Evolutionary conservation across 768 basidiomycete species (phyloP).

Genomic region (Lactarius sp.): DNA sequence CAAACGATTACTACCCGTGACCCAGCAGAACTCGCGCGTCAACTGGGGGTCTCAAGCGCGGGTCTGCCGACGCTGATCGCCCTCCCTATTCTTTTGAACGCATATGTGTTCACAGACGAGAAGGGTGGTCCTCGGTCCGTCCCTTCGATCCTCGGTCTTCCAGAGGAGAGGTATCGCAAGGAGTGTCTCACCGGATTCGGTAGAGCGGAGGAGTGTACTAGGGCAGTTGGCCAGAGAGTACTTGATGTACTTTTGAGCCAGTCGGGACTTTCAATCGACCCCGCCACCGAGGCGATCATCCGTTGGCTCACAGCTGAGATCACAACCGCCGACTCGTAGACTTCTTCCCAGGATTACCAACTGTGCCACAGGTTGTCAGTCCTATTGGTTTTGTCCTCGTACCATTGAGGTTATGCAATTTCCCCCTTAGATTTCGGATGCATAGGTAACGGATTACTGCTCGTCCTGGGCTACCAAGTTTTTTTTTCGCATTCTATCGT

Average conservation of each 20-base stretch:
- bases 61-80: constrained; percentile 73
- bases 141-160: constrained; percentile 49
- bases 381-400: not conserved
- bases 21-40: constrained; percentile 32
- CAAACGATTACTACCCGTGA: constrained; percentile 21
- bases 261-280: constrained; percentile 18
- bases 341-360: not conserved
- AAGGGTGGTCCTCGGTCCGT: constrained; percentile 39
- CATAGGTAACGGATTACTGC: not conserved
- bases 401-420: not conserved
- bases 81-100: constrained; percentile 59
- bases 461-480: not conserved
- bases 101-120: constrained; percentile 31
- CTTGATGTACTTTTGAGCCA: constrained; percentile 42
- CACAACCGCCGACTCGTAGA: constrained; percentile 15
- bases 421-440: not conserved
- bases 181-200: constrained; percentile 71
- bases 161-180: constrained; percentile 60
- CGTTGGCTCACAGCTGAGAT: constrained; percentile 28
- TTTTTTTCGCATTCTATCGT: not conserved
- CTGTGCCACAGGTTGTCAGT: not conserved
- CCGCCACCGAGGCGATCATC: constrained; percentile 25
- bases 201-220: constrained; percentile 69
- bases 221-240: constrained; percentile 52
- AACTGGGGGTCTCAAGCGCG: constrained; percentile 51